phyloP scores from a whole-genome alignment of 2,329 filamentous ascomycete species.

The Botryotinia narcissicola region DNA sequence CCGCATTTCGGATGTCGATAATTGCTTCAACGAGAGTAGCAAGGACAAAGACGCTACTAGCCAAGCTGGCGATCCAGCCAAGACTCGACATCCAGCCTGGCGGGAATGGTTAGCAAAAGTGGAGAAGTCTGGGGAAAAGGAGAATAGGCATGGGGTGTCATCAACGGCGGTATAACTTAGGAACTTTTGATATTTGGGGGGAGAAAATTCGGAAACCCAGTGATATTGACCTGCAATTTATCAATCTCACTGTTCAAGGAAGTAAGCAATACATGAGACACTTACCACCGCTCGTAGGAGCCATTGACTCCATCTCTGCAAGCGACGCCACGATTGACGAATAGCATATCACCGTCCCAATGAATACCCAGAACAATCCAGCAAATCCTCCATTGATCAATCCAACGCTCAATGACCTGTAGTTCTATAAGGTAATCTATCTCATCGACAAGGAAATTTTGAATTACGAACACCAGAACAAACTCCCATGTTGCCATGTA shows the following conservation, averaged over 20 bases:
- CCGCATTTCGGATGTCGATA: conserved; percentile 36
- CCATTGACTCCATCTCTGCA: conserved; percentile 36
- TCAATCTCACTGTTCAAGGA: conserved; percentile 38
- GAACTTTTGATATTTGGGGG: conserved; percentile 48
- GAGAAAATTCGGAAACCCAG: conserved; percentile 56
- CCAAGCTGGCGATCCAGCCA: conserved; percentile 46
- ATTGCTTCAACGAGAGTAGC: conserved; percentile 48
- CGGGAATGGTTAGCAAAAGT: conserved; percentile 8
- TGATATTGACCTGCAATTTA: conserved; percentile 51
- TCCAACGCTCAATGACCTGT: conserved; percentile 36
- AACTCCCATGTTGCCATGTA: conserved; percentile 47
- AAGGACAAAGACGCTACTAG: conserved; percentile 44
- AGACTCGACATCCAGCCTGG: conserved; percentile 48
- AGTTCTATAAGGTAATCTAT: not conserved
- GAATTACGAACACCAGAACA: conserved; percentile 39
- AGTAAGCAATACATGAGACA: not conserved
- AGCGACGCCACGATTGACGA: conserved; percentile 31
- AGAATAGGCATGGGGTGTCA: not conserved
- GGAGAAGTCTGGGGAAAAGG: not conserved
- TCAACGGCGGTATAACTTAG: conserved; percentile 51
- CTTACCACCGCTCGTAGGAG: conserved; percentile 30
- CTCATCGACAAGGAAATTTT: not conserved
- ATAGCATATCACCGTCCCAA: conserved; percentile 39
- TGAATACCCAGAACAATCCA: conserved; percentile 44
- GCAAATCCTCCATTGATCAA: conserved; percentile 33